phyloP scores from a whole-genome alignment of 768 basidiomycete genomes.

The Kondoa subrosea region DNA sequence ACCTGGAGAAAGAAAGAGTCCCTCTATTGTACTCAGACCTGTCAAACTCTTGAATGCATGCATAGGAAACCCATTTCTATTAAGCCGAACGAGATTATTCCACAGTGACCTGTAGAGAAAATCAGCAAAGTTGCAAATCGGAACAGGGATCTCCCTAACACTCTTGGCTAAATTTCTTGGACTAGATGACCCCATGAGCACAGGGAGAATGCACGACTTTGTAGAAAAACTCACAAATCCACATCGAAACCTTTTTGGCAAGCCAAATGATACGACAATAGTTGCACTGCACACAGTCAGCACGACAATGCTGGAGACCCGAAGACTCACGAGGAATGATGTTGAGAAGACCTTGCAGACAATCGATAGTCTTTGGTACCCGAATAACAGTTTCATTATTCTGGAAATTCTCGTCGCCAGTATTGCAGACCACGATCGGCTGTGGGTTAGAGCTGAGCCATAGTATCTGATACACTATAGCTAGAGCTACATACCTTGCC shows the following conservation, averaged over 20 bases:
- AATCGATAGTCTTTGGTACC: constrained; percentile 85
- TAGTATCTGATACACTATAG: not conserved
- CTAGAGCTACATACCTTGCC: constrained; percentile 42
- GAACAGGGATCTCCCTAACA: too few species aligned
- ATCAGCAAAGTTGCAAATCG: too few species aligned
- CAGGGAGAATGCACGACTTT: not conserved
- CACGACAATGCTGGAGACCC: constrained; percentile 43
- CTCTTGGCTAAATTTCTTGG: not conserved
- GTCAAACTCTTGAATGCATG: too few species aligned
- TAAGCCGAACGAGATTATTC: too few species aligned
- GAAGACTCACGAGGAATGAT: constrained; percentile 92
- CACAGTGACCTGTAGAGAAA: too few species aligned
- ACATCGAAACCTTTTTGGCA: constrained; percentile 8
- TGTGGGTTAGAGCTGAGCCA: not conserved
- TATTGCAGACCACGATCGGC: constrained; percentile 87
- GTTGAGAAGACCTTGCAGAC: constrained; percentile 85
- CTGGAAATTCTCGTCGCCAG: constrained; percentile 60
- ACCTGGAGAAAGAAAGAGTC: too few species aligned
- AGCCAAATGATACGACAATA: constrained; percentile 9
- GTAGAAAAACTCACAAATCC: not conserved
- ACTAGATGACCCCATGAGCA: not conserved
- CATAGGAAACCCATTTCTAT: too few species aligned
- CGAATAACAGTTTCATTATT: constrained; percentile 64
- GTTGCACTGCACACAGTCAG: too few species aligned
- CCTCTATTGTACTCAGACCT: too few species aligned